These are phyloP conservation scores for Phialophora tarda DNA, from an alignment of 2,329 filamentous ascomycete genomes.

Conservation along the genomic window DNA sequence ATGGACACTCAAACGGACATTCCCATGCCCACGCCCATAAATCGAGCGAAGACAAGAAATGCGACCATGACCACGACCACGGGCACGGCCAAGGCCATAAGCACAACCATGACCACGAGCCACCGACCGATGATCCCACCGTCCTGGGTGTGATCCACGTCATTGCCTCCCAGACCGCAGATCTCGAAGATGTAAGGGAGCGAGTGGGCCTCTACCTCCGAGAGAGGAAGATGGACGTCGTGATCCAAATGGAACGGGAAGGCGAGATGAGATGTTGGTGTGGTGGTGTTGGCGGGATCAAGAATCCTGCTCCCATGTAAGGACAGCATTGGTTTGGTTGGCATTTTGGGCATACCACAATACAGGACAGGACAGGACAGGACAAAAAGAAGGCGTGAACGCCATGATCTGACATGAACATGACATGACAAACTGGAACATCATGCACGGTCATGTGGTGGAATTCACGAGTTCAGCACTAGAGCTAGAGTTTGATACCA, in stretches of 20 bases:
- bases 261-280: conserved; percentile 73
- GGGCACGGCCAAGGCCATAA: not conserved
- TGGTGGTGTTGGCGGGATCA: conserved; percentile 24
- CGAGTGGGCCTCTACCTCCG: conserved; percentile 74
- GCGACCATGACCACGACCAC: conserved; percentile 24
- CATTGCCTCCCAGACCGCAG: conserved; percentile 71
- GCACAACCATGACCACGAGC: not conserved
- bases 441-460: not conserved
- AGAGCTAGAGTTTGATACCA: not conserved
- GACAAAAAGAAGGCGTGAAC: not conserved
- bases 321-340: not conserved
- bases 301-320: conserved; percentile 3
- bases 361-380: not conserved
- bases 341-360: not conserved
- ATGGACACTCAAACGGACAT: conserved; percentile 42
- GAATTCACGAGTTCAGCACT: not conserved
- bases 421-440: not conserved
- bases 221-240: conserved; percentile 75
- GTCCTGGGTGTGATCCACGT: conserved; percentile 87
- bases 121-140: conserved; percentile 44
- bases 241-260: conserved; percentile 87
- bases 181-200: conserved; percentile 81
- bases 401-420: not conserved
- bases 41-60: conserved; percentile 35
- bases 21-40: conserved; percentile 41